A percentile compares a stretch with the other conserved stretches of the same genome.
Evolutionary conservation across 1,284 basidiomycete genomes (phyloP).

Genomic region (Cryptococcus sp.): DNA sequence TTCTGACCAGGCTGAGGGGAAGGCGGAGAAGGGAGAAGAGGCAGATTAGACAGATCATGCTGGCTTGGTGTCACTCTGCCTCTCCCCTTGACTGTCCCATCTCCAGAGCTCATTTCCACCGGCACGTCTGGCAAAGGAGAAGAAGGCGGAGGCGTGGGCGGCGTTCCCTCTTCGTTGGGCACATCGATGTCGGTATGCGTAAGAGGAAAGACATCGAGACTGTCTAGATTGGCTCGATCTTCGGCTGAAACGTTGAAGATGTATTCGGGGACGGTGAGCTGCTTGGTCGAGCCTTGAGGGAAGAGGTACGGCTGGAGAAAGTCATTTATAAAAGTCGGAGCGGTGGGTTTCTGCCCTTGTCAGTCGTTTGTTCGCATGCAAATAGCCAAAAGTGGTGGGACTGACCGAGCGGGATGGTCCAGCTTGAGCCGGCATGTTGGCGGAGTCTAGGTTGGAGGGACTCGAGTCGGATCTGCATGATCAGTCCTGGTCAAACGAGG

Average conservation of each 20-base stretch:
- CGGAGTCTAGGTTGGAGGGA: constrained; percentile 4
- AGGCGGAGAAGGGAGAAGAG: not conserved
- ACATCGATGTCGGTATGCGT: not conserved
- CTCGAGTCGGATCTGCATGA: constrained; percentile 10
- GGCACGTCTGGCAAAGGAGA: too few relatives aligned
- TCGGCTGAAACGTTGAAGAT: constrained; percentile 22
- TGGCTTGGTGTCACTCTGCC: too few relatives aligned
- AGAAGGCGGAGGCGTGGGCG: not conserved
- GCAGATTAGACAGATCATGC: too few relatives aligned
- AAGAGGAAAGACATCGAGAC: constrained; percentile 18
- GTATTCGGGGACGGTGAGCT: constrained; percentile 27
- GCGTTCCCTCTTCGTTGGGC: not conserved
- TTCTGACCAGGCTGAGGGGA: not conserved
- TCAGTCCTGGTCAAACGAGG: not conserved
- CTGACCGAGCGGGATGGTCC: not conserved
- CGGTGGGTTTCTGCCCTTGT: too few relatives aligned
- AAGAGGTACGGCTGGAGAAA: not conserved
- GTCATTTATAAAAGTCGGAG: not conserved
- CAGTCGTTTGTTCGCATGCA: too few relatives aligned
- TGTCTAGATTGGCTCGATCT: constrained; percentile 14
- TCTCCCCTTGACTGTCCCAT: too few relatives aligned
- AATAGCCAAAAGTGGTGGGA: not conserved
- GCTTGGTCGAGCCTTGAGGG: not conserved
- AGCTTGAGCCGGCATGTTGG: not conserved
- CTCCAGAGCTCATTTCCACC: too few relatives aligned